Conservation (phyloP, 192 early-diverging fungal genomes). For the Podila epicladia region DNA sequence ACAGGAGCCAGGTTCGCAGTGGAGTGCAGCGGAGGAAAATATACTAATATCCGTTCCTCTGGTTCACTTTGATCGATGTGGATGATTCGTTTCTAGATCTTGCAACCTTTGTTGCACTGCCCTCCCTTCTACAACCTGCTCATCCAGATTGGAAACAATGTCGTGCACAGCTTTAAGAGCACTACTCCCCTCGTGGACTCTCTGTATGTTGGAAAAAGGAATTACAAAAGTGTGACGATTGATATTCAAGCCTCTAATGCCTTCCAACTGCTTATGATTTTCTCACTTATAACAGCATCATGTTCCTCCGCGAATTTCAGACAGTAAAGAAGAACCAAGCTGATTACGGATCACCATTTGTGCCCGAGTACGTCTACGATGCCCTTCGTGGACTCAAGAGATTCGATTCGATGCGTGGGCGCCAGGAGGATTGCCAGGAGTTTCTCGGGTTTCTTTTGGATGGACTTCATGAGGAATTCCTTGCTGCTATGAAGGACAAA, state of each 20-base stretch:
- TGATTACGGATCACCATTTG: conserved; percentile 79
- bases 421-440: conserved; percentile 97
- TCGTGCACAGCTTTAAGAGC: conserved; percentile 76
- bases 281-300: conserved; percentile 50
- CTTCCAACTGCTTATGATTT: no score
- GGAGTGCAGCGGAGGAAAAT: neutral
- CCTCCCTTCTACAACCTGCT: conserved; percentile 93
- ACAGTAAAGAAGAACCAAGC: conserved; percentile 47
- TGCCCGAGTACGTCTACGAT: conserved; percentile 94
- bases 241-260: no score
- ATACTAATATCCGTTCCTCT: neutral
- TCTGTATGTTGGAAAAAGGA: conserved; percentile 64
- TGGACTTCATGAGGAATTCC: conserved; percentile 94
- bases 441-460: conserved; percentile 94
- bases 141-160: conserved; percentile 67
- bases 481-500: conserved; percentile 43
- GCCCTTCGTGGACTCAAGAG: conserved; percentile 81
- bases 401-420: conserved; percentile 81
- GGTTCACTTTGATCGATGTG: neutral
- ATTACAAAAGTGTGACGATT: no score
- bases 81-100: conserved; percentile 50
- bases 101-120: conserved; percentile 95
- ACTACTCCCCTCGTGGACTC: conserved; percentile 87
- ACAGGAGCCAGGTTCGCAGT: neutral
- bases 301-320: conserved; percentile 69